phyloP scores from a whole-genome alignment of 176 grass and related monocot genomes.

The Thalia dealbata region DNA sequence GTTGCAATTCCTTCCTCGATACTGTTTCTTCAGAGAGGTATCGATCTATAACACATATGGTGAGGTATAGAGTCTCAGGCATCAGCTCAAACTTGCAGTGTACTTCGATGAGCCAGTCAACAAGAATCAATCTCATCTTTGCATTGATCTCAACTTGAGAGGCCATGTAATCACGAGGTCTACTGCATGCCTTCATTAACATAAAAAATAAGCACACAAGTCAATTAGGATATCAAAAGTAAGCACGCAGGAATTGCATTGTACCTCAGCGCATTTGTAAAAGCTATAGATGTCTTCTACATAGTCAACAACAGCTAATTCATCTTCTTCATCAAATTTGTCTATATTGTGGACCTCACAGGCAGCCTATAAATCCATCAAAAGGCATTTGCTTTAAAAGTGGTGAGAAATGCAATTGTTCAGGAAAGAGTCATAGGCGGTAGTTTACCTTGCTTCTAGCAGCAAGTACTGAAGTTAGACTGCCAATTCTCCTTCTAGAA shows the following conservation, averaged over 20 bases:
- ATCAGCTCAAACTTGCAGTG: conserved; percentile 88
- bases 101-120: conserved; percentile 84
- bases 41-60: conserved; percentile 4
- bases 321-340: conserved; percentile 37
- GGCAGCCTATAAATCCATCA: conserved; percentile 22
- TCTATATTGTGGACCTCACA: conserved; percentile 68
- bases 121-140: conserved; percentile 77
- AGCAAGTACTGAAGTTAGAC: conserved; percentile 61
- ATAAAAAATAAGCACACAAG: conserved; percentile 19
- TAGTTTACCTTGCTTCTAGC: conserved; percentile 70
- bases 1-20: neutral
- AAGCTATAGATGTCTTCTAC: conserved; percentile 73
- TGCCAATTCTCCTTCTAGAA: conserved; percentile 67
- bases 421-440: neutral
- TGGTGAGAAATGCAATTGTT: neutral
- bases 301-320: conserved; percentile 72
- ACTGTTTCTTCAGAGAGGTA: conserved; percentile 3
- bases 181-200: conserved; percentile 37
- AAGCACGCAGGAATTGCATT: neutral
- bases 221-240: neutral
- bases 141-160: conserved; percentile 72
- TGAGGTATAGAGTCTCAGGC: conserved; percentile 54
- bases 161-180: conserved; percentile 62
- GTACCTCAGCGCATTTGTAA: conserved; percentile 67
- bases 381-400: neutral